phyloP scores from a whole-genome alignment of 768 basidiomycete genomes.

The Gyrodon lividus region DNA sequence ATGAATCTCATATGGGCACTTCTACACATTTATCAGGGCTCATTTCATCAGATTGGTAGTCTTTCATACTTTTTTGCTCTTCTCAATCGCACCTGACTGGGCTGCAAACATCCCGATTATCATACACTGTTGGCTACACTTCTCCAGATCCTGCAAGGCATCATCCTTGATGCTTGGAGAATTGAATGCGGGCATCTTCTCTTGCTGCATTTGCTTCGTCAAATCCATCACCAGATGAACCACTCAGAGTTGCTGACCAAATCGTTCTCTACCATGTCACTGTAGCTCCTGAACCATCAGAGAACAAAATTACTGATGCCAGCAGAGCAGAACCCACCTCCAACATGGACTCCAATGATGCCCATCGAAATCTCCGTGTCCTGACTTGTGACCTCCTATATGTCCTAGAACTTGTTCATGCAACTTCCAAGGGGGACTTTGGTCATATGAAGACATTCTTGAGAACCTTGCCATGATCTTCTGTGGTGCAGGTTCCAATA shows the following conservation, averaged over 20 bases:
- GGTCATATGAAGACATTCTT: constrained; percentile 32
- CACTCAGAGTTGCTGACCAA: too few species aligned
- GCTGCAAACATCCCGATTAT: constrained; percentile 34
- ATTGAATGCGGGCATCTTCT: constrained; percentile 17
- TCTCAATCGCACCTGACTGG: constrained; percentile 26
- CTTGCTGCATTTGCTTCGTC: constrained; percentile 20
- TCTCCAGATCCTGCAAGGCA: constrained; percentile 29
- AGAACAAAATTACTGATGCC: neutral
- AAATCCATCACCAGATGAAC: too few species aligned
- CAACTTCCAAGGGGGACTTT: constrained; percentile 32
- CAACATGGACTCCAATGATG: constrained; percentile 13
- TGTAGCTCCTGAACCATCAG: neutral
- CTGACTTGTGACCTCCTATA: constrained; percentile 33
- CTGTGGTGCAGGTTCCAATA: constrained; percentile 17
- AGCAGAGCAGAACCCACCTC: neutral
- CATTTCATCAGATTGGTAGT: constrained; percentile 21
- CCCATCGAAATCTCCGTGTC: constrained; percentile 23
- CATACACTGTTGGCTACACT: constrained; percentile 25
- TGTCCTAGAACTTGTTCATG: constrained; percentile 27
- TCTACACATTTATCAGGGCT: constrained; percentile 28
- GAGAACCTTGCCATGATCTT: constrained; percentile 15
- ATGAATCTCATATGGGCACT: constrained; percentile 36
- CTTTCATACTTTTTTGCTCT: constrained; percentile 31
- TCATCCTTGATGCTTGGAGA: constrained; percentile 34
- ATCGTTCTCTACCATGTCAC: constrained; percentile 28